Evolutionary conservation across 2,329 filamentous ascomycete genomes (phyloP).

Genomic region (Magnaporthiopsis poae): DNA sequence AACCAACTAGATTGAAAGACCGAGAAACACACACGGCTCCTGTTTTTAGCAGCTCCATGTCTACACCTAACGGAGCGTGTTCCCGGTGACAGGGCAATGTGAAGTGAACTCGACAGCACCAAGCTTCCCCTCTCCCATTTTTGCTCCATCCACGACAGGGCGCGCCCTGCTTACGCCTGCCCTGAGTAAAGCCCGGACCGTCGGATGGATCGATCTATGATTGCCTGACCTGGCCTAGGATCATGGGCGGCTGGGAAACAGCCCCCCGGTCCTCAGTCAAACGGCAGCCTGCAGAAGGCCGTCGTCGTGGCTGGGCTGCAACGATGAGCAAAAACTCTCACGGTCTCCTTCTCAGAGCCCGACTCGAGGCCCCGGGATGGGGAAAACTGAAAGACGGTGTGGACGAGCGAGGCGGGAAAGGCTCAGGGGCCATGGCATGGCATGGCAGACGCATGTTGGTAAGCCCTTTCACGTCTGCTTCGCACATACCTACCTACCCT

Average conservation of each 20-base stretch:
- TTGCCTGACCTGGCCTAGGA: slow-evolving; percentile 2
- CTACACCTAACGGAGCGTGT: neutral
- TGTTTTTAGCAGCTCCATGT: neutral
- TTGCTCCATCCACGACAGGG: neutral
- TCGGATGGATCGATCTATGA: slow-evolving; percentile 8
- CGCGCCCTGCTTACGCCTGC: neutral
- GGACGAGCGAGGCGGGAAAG: neutral
- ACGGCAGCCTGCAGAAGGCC: neutral
- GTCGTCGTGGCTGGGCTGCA: neutral
- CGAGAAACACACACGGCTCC: neutral
- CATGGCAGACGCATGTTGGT: neutral
- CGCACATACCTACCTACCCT: neutral
- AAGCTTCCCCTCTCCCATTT: neutral
- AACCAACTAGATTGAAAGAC: neutral
- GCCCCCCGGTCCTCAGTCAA: neutral
- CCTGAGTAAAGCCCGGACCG: slow-evolving; percentile 1
- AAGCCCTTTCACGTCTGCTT: neutral
- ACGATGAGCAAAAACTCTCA: neutral
- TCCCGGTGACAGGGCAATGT: neutral
- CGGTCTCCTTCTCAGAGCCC: neutral
- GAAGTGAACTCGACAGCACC: neutral
- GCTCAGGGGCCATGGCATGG: neutral
- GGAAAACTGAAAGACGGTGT: neutral
- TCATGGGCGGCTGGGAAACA: neutral
- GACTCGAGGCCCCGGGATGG: neutral